phyloP scores from a whole-genome alignment of 345 rosid species.

The Citropsis articulata region DNA sequence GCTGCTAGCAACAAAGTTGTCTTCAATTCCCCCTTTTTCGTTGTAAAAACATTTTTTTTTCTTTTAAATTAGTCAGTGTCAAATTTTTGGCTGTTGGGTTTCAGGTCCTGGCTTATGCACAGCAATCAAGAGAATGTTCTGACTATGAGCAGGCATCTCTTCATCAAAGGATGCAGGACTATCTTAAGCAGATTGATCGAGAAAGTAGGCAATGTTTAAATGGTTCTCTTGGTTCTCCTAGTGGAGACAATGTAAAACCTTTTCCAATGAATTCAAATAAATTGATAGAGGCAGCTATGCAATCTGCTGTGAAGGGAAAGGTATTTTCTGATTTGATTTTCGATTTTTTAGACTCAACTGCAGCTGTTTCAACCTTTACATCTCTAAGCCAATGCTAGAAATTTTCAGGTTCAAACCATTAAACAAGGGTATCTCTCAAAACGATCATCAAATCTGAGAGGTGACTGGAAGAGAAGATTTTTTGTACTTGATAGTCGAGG shows the following conservation, averaged over 20 bases:
- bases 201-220: constrained; percentile 38
- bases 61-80: constrained; percentile 2
- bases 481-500: constrained; percentile 85
- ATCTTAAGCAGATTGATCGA: constrained; percentile 58
- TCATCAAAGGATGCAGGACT: constrained; percentile 71
- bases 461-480: constrained; percentile 80
- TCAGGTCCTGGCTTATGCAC: constrained; percentile 76
- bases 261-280: constrained; percentile 55
- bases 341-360: background rate
- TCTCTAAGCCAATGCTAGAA: background rate
- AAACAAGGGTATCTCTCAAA: constrained; percentile 79
- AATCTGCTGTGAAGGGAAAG: constrained; percentile 71
- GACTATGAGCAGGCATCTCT: constrained; percentile 77
- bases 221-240: constrained; percentile 35
- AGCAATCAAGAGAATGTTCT: constrained; percentile 79
- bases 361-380: background rate
- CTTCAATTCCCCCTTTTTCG: background rate
- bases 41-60: background rate
- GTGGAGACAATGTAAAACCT: constrained; percentile 37
- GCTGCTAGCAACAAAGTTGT: background rate
- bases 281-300: constrained; percentile 76
- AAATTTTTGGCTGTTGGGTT: constrained; percentile 5
- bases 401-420: constrained; percentile 66
- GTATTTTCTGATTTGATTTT: constrained; percentile 28
- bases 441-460: constrained; percentile 83